These are phyloP conservation scores for Firmiana major DNA, from an alignment of 345 rosid species.

Conservation along the genomic window DNA sequence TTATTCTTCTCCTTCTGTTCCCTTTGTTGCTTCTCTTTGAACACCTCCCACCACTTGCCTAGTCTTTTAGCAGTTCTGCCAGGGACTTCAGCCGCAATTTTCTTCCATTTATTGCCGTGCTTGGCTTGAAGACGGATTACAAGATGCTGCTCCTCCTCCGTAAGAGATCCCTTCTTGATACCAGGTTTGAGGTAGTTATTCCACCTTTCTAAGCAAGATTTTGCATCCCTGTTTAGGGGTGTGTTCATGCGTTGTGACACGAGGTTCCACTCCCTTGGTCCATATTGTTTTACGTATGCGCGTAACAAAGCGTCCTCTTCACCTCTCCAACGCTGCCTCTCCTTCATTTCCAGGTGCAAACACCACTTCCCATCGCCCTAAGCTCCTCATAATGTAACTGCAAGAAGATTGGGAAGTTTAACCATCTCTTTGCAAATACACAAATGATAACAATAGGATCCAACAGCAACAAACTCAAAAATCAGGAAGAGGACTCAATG, in stretches of 20 bases:
- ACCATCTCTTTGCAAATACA: background rate
- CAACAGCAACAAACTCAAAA: background rate
- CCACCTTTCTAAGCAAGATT: constrained; percentile 95
- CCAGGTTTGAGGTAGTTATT: constrained; percentile 96
- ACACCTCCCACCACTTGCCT: constrained; percentile 99
- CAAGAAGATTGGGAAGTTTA: background rate
- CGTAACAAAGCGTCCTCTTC: constrained; percentile 87
- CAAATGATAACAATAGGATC: background rate
- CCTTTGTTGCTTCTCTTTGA: constrained; percentile 85
- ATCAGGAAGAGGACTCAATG: background rate
- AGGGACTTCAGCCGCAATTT: constrained; percentile 89
- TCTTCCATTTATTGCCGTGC: constrained; percentile 99
- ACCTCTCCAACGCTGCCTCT: constrained; percentile 98
- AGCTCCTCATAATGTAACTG: constrained; percentile 51
- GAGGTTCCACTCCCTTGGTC: constrained; percentile 92
- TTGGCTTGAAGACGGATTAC: constrained; percentile 84
- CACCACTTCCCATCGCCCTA: constrained; percentile 58
- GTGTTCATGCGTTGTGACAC: constrained; percentile 89
- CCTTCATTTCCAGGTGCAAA: constrained; percentile 77
- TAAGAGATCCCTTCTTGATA: constrained; percentile 87
- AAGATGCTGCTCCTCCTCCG: constrained; percentile 84
- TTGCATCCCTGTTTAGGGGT: constrained; percentile 77
- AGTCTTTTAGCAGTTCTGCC: constrained; percentile 92
- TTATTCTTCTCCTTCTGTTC: constrained; percentile 75
- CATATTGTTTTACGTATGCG: constrained; percentile 88